Base-by-base conservation (phyloP, 2,329 filamentous ascomycete species). In the Zymoseptoria tritici region DNA sequence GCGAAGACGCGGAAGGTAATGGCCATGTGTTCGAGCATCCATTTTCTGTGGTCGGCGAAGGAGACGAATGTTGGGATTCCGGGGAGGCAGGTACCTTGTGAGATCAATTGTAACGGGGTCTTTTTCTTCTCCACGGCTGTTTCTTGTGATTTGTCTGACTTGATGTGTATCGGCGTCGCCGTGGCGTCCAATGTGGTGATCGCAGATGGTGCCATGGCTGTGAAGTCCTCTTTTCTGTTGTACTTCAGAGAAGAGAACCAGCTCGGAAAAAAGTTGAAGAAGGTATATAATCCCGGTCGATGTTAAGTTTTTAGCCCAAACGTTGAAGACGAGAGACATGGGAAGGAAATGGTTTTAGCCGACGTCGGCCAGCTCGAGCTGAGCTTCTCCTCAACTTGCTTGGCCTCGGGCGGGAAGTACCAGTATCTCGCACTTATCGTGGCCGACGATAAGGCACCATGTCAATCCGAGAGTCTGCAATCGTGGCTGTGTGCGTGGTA, bases 1-100 rank as follows among this genome's bases (percentile, higher is more conserved):
- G 84, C 79, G 71, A 87, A 89, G 69, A 87, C 80, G 26, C 87
- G 83, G 73, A 90, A 90, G 3, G 84, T 85, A 3, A 82, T 81
- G 3, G 84, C 83, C 78, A 85, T 85, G 72, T 87, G 84, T 54
- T 82, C 76, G 29, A 85, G 76, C 60, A 85, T 83, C 78, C 87
- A 87, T 67, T 79, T 78, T 20, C 87, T 83, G 59, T 89, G 80
- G 53, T 80, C 78, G 46, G 78, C 77, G 60, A 79, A 78, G 22
- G 79, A 76, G 3, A 77, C 72, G 67, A 85, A 85, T 49, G 75
- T 76, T 2, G 85, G 84, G 20, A 87, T 84, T 8, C 82, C 80
- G 9, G 77, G 74, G 24, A 82, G 74, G 61, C 71, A 74, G 13
- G 74, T 69, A 51, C 78, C 78, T 69, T 80, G 78, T 20, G 76